Evolutionary conservation across 306 rosid species (phyloP).

Genomic region (Glycyrrhiza uralensis): DNA sequence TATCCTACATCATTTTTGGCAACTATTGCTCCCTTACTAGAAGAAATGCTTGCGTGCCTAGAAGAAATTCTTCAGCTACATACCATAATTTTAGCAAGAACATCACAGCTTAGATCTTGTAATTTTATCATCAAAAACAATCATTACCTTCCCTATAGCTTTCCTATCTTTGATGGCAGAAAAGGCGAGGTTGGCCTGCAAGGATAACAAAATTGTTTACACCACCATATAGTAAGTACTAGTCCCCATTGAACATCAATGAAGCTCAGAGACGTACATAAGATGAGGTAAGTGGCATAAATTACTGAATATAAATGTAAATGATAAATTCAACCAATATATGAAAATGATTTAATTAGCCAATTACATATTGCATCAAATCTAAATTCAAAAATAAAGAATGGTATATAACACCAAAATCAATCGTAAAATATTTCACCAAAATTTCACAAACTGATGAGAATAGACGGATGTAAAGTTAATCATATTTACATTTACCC

Average conservation of each 20-base stretch:
- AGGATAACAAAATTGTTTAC: conserved; percentile 25
- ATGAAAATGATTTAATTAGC: background rate
- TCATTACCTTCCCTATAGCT: conserved; percentile 85
- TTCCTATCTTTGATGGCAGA: conserved; percentile 81
- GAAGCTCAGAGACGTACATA: background rate
- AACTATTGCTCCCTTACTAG: too few relatives aligned
- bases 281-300: background rate
- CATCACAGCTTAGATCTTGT: conserved; percentile 65
- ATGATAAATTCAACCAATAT: conserved; percentile 2
- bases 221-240: background rate
- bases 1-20: too few relatives aligned
- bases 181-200: conserved; percentile 87
- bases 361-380: background rate
- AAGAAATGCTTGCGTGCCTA: background rate
- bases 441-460: background rate
- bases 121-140: conserved; percentile 55
- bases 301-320: background rate
- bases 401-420: background rate
- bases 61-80: conserved; percentile 4
- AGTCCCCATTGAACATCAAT: background rate
- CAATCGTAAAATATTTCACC: background rate
- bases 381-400: background rate
- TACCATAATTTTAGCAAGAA: conserved; percentile 22
- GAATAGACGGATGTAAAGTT: background rate
- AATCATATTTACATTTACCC: background rate